Conservation (phyloP, 768 basidiomycete species). For the Guyanaporus albipodus region DNA sequence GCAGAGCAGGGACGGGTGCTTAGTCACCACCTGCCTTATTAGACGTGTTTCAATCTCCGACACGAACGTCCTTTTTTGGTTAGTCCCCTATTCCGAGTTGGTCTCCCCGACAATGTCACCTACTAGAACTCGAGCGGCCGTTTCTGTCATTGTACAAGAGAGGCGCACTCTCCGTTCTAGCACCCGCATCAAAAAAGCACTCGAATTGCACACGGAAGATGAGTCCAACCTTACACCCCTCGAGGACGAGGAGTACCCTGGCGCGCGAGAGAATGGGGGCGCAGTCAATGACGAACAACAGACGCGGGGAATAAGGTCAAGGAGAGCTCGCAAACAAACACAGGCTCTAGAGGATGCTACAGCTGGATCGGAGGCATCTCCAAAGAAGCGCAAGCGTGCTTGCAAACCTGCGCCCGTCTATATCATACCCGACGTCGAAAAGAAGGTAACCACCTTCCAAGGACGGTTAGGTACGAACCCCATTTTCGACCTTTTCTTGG, state of each 20-base stretch:
- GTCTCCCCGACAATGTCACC: neutral
- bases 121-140: neutral
- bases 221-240: slow-evolving; percentile 17
- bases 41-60: slow-evolving; percentile 21
- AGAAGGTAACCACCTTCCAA: slow-evolving; percentile 63
- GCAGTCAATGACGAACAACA: neutral
- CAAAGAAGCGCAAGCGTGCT: slow-evolving; percentile 30
- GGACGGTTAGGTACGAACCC: slow-evolving; percentile 50
- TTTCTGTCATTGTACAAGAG: neutral
- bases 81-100: slow-evolving; percentile 9
- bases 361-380: slow-evolving; percentile 2
- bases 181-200: neutral
- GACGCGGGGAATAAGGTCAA: neutral
- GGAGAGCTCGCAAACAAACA: slow-evolving; percentile 4
- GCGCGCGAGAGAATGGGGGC: no score
- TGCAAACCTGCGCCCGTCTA: slow-evolving; percentile 51
- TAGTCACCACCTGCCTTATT: slow-evolving; percentile 8
- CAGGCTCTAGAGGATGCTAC: slow-evolving; percentile 12
- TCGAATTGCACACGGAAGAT: neutral
- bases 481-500: neutral
- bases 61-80: neutral
- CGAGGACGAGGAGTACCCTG: slow-evolving; percentile 12
- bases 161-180: slow-evolving; percentile 2
- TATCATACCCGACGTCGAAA: slow-evolving; percentile 67
- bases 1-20: neutral